Base-by-base conservation (phyloP, 768 basidiomycete genomes). In the Mycena metata region DNA sequence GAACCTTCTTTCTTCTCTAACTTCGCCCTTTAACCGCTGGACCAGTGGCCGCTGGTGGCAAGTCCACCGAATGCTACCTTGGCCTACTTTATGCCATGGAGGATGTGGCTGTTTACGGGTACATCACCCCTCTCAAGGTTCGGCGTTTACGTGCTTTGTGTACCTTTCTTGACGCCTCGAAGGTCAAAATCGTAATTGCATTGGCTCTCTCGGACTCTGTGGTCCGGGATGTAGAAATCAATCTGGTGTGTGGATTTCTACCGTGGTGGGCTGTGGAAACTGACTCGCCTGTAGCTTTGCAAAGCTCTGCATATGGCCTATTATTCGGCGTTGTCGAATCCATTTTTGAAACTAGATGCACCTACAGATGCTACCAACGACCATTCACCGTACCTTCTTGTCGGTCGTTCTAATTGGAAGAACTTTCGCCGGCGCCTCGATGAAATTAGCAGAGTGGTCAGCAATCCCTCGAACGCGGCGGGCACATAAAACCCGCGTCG, bases 41-140 rank as follows among this genome's bases (percentile, higher is more conserved):
- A 50, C 61, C 69, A 85, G 85, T 85, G 47, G 79, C 75, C 76
- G 82, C 84, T 67, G 85, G 84, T 19, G 83, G 83, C 33, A 95
- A 94, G 78, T 81, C 86, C 5, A 83, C 82, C 6, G 95, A 96
- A 39, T 91, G 91, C 76, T 97, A 96, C 75, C 85, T 96, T 42
- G 95, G 95, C 7, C 83, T 96, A 62, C 80, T 97, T 26, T 95
- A 94, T 77, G 86, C 91, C n/a, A 91, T 96, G 85, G 96, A 97
- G 79, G 95, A 96, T 72, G 91, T 94, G 56, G 95, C 94, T 2
- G 93, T 95, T 43, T 96, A 96, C 78, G 96, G 95, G 45, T 97
- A 95, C 79, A 88, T 96, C 56, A 96, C 94, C 12, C 94, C 95
- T 15, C 82, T 94, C 68, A 94, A 92, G 75, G 39, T 39, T 39